Evolutionary conservation across 2,329 filamentous ascomycete species (phyloP).

Genomic region (Cordyceps militaris): DNA sequence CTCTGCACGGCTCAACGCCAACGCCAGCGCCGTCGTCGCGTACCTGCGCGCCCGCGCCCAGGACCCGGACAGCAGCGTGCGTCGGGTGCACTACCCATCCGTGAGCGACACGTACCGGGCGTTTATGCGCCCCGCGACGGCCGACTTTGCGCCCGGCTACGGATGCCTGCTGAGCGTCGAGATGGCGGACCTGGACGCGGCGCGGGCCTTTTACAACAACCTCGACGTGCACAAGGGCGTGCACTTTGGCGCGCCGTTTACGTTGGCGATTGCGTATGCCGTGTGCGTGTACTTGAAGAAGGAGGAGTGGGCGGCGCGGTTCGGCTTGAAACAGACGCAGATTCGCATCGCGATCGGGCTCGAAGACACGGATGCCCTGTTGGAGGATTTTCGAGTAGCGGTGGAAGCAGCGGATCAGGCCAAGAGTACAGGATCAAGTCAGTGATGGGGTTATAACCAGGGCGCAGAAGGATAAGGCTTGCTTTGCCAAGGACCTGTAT

Average conservation of each 20-base stretch:
- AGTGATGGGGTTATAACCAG: no score
- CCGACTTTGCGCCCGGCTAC: slow-evolving; percentile 40
- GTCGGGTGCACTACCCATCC: no score
- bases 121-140: slow-evolving; percentile 27
- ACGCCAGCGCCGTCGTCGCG: no score
- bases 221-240: slow-evolving; percentile 38
- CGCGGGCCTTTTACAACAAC: slow-evolving; percentile 37
- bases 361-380: slow-evolving; percentile 4
- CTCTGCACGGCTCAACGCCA: slow-evolving; percentile 26
- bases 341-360: slow-evolving; percentile 14
- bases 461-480: no score
- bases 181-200: slow-evolving; percentile 28
- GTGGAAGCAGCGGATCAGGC: not conserved
- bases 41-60: no score
- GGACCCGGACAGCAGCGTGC: no score
- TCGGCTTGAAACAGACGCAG: slow-evolving; percentile 14
- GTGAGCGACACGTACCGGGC: slow-evolving; percentile 22
- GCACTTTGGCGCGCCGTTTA: slow-evolving; percentile 40
- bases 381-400: not conserved
- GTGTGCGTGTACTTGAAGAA: slow-evolving; percentile 27
- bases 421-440: not conserved
- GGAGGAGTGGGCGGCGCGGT: slow-evolving; percentile 25
- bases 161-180: slow-evolving; percentile 43
- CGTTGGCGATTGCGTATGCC: slow-evolving; percentile 35
- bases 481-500: no score